Evolutionary conservation across 108 stramenopile genomes (phyloP).

Genomic region (Fragilariopsis cylindrus): DNA sequence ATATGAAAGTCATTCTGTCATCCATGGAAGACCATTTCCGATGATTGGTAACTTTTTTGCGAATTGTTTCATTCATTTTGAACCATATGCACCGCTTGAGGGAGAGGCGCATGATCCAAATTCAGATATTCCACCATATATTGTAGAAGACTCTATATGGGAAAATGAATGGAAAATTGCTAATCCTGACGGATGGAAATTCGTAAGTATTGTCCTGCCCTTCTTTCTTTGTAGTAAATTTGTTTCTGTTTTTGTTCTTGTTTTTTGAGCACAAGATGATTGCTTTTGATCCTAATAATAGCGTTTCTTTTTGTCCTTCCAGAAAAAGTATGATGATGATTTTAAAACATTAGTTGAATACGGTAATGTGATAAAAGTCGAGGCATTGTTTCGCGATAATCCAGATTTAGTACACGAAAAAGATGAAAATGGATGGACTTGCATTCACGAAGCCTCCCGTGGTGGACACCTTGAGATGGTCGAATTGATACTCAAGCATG

Average conservation of each 20-base stretch:
- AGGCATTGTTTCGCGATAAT: conserved; percentile 13
- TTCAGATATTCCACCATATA: conserved; percentile 51
- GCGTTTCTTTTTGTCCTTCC: conserved; percentile 29
- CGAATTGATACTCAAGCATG: conserved; percentile 41
- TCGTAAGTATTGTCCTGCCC: conserved; percentile 5
- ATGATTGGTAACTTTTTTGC: conserved; percentile 54
- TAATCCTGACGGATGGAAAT: conserved; percentile 44
- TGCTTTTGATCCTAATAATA: conserved; percentile 24
- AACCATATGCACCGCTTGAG: conserved; percentile 19
- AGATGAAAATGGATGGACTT: conserved; percentile 52
- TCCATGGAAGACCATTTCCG: conserved; percentile 86
- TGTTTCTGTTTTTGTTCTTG: no score
- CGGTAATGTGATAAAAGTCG: conserved; percentile 31
- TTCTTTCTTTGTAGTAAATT: no score
- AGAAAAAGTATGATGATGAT: conserved; percentile 17
- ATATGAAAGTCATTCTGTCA: conserved; percentile 86
- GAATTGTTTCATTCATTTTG: conserved; percentile 87
- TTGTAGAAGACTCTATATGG: conserved; percentile 46
- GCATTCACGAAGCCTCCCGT: conserved; percentile 49
- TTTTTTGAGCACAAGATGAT: not conserved
- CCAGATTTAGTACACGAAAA: conserved; percentile 15
- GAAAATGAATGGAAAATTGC: conserved; percentile 34
- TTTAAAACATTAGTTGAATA: not conserved
- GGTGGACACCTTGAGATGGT: conserved; percentile 34
- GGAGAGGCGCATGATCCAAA: conserved; percentile 22